A percentile compares a stretch with the other conserved stretches of the same genome.
phyloP scores from a whole-genome alignment of 495 filamentous ascomycete species.

The Terfezia boudieri region DNA sequence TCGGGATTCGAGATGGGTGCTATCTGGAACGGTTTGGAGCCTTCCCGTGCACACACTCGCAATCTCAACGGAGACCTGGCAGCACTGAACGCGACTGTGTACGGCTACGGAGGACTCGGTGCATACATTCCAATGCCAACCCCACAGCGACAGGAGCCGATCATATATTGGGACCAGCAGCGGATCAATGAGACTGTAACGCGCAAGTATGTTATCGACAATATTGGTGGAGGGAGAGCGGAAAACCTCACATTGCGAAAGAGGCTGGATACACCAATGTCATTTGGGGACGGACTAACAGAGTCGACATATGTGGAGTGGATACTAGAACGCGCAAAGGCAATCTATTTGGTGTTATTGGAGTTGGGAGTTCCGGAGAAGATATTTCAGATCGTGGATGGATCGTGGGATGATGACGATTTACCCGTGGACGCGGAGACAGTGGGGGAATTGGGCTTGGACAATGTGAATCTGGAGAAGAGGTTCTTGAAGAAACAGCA shows the following conservation, averaged over 20 bases:
- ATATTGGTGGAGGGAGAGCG: conserved; percentile 2
- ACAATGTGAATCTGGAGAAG: conserved; percentile 32
- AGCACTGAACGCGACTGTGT: conserved; percentile 7
- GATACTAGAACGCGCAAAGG: conserved; percentile 58
- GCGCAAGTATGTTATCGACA: conserved; percentile 7
- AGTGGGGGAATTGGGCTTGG: conserved; percentile 40
- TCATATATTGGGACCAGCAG: conserved; percentile 15
- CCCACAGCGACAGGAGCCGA: conserved; percentile 1
- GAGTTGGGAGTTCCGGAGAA: conserved; percentile 61
- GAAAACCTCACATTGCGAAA: conserved; percentile 13
- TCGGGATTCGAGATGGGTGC: background rate
- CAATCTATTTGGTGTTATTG: conserved; percentile 61
- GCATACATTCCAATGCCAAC: conserved; percentile 7
- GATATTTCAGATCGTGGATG: conserved; percentile 69
- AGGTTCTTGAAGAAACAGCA: conserved; percentile 69
- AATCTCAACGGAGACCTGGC: background rate
- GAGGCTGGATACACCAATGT: conserved; percentile 43
- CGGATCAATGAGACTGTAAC: conserved; percentile 13
- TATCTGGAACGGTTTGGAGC: background rate
- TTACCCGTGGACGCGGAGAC: conserved; percentile 55
- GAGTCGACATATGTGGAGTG: conserved; percentile 83
- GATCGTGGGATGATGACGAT: conserved; percentile 74
- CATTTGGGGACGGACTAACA: conserved; percentile 73
- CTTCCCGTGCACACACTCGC: background rate
- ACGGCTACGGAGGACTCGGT: conserved; percentile 10